Base-by-base conservation (phyloP, 805 yeast genomes). In the Candida golubevii region DNA sequence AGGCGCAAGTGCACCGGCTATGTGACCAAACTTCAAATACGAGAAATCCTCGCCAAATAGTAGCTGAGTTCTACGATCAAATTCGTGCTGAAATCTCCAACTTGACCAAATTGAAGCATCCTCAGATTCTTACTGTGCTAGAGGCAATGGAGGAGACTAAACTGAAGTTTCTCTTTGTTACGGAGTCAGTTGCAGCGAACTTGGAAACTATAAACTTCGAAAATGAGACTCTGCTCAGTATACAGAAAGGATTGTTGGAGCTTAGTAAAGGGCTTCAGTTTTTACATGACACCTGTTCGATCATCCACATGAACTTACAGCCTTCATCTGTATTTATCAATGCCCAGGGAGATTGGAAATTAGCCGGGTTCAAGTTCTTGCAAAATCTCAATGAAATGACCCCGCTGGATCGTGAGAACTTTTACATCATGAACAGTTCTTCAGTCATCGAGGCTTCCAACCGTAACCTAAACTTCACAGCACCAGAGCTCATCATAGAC, bases 91-190 rank as follows among this genome's bases (percentile, higher is more conserved):
- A 89, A 55, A 83, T 88, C 2, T 66, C 79, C 18, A 83, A 84
- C 49, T 66, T 90, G 58, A 79, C 95, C 13, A 85, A 83, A 59
- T 69, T 93, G 54, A 85, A 89, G 53, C 99, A 93, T 61, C 99
- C 99, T 0, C 83, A 88, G 51, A 74, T 93, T 26, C 66, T 93
- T 37, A 82, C 89, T 1, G 73, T 93, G 2, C 78, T 87, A 32
- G 99, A 95, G 60, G 96, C 95, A 0, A 64, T 90, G 49, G 98
- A 93, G 62, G 95, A 89, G 53, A 85, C 91, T 32, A 83, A 83
- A 51, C 76, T 78, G 51, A 78, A 87, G 45, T 75, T 90, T 52
- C 59, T 84, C 43, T 91, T 93, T 67, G 99, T 85, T 10, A 80
- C 95, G 0, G 99, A 93, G 61, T 79, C 82, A 30, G 82, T 93